Evolutionary conservation across 441 rosid genomes (phyloP), one percentile per base, ranked within the genome.

Genomic region (Bocquillonia castaneifolia): DNA sequence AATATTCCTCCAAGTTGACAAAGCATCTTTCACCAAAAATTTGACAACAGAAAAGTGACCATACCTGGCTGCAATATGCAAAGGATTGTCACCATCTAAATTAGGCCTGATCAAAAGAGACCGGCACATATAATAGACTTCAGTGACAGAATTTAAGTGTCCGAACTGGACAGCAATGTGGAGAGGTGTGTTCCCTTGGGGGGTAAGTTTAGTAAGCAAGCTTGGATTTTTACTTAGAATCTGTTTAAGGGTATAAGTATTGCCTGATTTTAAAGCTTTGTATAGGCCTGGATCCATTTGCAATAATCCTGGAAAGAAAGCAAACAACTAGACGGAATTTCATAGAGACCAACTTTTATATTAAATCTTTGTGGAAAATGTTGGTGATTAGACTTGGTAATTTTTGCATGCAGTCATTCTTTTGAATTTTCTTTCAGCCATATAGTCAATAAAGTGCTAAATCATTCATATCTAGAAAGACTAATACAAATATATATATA

Each of bases 181-280:
- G 20, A 73, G 77, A 26, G 63, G 23, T 47, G 69, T 68, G 59
- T 68, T 74, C 6, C 69, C 72, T 32, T 67, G 39, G 14, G 61
- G 77, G 63, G 59, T 56, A 6, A 12, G 39, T 32, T 26, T 52
- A 18, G 10, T 3, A 1, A 73, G 39, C 15, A 63, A 3, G 1
- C 56, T 6, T 22, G n/a, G 65, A 31, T 47, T 57, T 62, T 48
- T 25, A 37, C 10, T 0, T 0, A 17, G 47, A 10, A 73, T 34
- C 17, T 57, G 53, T 31, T 3, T 44, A 28, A 67, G 63, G 53
- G 29, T 17, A 67, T 4, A 31, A 40, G 42, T 20, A 6, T 58
- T 31, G 25, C 42, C 37, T 64, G 58, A 64, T 51, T 44, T 57
- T 31, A 4, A 39, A 57, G 20, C 42, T 34, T 31, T 57, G 53